Conservation (phyloP, 2,329 filamentous ascomycete species). For the Cercospora brassicicola region DNA sequence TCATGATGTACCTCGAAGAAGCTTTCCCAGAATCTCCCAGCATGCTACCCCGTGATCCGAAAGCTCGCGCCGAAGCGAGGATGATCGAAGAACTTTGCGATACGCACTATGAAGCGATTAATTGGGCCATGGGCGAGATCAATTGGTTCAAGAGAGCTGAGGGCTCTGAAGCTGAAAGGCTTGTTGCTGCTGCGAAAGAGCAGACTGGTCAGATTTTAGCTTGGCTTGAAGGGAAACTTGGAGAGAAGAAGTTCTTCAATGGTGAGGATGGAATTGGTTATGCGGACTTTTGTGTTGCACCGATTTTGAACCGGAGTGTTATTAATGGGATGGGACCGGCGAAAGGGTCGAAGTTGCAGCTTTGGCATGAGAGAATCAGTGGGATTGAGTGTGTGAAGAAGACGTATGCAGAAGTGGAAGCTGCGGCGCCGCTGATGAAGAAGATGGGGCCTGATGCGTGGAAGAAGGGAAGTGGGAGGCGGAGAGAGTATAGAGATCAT, state of each 20-base stretch:
- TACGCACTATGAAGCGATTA: conserved; percentile 38
- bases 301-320: conserved; percentile 31
- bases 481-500: conserved; percentile 34
- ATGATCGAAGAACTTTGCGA: conserved; percentile 38
- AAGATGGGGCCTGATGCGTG: conserved; percentile 19
- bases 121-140: conserved; percentile 33
- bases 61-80: conserved; percentile 27
- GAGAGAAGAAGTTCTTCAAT: conserved; percentile 33
- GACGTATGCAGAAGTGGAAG: conserved; percentile 32
- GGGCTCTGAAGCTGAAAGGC: conserved; percentile 27
- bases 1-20: conserved; percentile 38
- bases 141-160: conserved; percentile 30
- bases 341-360: conserved; percentile 20
- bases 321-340: conserved; percentile 27
- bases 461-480: conserved; percentile 20
- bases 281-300: conserved; percentile 37
- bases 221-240: conserved; percentile 33
- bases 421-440: conserved; percentile 24
- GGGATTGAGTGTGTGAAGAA: conserved; percentile 26
- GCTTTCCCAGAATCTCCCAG: conserved; percentile 28
- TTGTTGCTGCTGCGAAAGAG: conserved; percentile 32
- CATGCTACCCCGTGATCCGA: conserved; percentile 21
- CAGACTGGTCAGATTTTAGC: conserved; percentile 29
- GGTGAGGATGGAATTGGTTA: conserved; percentile 31
- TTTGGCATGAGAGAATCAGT: conserved; percentile 28